Conservation (phyloP, 2,329 filamentous ascomycete genomes). For the Helotiales sp. region DNA sequence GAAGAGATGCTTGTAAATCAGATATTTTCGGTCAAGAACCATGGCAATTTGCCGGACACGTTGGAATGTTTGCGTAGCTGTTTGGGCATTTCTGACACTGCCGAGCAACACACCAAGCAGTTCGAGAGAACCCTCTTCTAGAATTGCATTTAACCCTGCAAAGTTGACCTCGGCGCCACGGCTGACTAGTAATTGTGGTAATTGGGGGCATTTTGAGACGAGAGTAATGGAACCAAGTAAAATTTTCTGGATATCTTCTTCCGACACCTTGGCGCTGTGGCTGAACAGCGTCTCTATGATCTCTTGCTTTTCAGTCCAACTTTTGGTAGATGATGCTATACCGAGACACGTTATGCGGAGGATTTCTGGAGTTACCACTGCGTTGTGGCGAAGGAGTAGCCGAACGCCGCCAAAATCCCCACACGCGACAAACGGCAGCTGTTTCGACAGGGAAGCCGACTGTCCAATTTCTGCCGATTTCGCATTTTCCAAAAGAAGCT, state of each 20-base stretch:
- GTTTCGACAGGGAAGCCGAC: slow-evolving; percentile 3
- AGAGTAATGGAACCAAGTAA: slow-evolving; percentile 2
- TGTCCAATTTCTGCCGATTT: slow-evolving; percentile 19
- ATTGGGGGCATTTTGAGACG: slow-evolving; percentile 9
- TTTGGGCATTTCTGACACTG: slow-evolving; percentile 3
- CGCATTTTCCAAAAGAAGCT: slow-evolving; percentile 14
- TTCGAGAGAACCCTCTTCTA: not conserved
- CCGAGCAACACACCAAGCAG: not conserved
- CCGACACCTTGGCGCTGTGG: not conserved
- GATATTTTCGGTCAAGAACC: slow-evolving; percentile 10
- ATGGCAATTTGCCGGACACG: slow-evolving; percentile 11
- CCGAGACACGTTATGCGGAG: slow-evolving; percentile 13
- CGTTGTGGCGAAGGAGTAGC: slow-evolving; percentile 16
- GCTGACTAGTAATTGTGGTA: slow-evolving; percentile 16
- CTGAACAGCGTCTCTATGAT: not conserved
- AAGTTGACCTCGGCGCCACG: slow-evolving; percentile 7
- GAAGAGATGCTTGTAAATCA: slow-evolving; percentile 15
- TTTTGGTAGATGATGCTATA: slow-evolving; percentile 7
- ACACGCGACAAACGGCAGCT: not conserved
- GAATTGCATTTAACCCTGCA: slow-evolving; percentile 3
- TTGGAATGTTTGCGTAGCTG: slow-evolving; percentile 2
- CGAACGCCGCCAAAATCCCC: slow-evolving; percentile 11
- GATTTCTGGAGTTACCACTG: slow-evolving; percentile 1
- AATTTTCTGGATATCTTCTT: not conserved
- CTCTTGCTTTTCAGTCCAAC: slow-evolving; percentile 15